A percentile compares a stretch with the other conserved stretches of the same genome.
These are phyloP conservation scores for Naganishia liquefaciens DNA, from an alignment of 1,284 basidiomycete species.

Conservation along the genomic window DNA sequence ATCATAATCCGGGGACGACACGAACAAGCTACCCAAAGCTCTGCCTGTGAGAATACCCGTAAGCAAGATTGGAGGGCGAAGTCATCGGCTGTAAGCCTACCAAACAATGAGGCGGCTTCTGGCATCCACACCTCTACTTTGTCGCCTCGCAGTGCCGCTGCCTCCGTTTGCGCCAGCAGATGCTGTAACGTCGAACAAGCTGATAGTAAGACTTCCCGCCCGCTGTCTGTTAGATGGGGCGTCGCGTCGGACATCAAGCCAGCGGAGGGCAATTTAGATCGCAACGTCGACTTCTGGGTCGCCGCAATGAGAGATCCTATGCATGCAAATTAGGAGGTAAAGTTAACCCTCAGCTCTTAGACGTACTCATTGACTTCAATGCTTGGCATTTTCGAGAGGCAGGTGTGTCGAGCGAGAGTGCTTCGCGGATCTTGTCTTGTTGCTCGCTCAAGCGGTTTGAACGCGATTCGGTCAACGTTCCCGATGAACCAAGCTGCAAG, in stretches of 20 bases:
- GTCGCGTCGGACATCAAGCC: neutral
- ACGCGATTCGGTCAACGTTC: slow-evolving; percentile 11
- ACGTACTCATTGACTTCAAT: slow-evolving; percentile 6
- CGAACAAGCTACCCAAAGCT: slow-evolving; percentile 26
- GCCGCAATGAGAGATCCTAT: slow-evolving; percentile 15
- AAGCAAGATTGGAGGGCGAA: neutral
- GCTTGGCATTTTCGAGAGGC: slow-evolving; percentile 4
- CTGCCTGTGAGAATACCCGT: neutral
- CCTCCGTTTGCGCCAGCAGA: slow-evolving; percentile 27
- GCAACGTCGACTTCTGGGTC: slow-evolving; percentile 14
- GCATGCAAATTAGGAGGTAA: too few species aligned
- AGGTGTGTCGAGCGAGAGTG: slow-evolving; percentile 5
- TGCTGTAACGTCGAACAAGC: slow-evolving; percentile 24
- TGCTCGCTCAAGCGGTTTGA: neutral
- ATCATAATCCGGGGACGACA: slow-evolving; percentile 22
- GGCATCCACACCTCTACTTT: slow-evolving; percentile 33
- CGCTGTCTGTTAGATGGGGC: slow-evolving; percentile 16
- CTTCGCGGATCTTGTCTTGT: slow-evolving; percentile 6
- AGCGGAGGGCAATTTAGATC: neutral
- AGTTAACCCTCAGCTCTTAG: too few species aligned
- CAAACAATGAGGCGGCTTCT: slow-evolving; percentile 32
- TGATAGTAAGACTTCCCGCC: slow-evolving; percentile 12
- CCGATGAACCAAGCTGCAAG: slow-evolving; percentile 13
- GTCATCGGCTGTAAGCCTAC: slow-evolving; percentile 1
- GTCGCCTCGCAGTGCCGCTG: slow-evolving; percentile 8